Percentiles rank a stretch among this genome's conserved stretches.
phyloP scores from a whole-genome alignment of 305 asterid species.

The Fraxinus sp. region DNA sequence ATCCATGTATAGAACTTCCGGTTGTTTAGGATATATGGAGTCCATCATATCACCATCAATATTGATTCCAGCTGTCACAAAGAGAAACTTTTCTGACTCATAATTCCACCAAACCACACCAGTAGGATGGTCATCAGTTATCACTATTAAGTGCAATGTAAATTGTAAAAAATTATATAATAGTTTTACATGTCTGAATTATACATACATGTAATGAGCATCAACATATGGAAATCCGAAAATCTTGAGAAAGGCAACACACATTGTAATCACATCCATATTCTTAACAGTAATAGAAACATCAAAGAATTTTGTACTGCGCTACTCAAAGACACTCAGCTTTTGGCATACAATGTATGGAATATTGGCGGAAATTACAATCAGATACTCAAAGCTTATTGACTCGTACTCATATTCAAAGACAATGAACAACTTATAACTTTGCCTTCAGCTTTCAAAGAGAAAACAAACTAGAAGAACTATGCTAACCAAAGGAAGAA shows the following conservation, averaged over 20 bases:
- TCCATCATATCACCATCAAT: slow-evolving; percentile 49
- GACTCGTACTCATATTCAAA: not conserved
- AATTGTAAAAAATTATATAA: not conserved
- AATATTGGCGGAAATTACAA: not conserved
- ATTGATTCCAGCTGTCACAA: slow-evolving; percentile 44
- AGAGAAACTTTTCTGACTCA: slow-evolving; percentile 9
- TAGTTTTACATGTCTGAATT: not conserved
- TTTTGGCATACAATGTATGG: not conserved
- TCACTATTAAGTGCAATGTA: not conserved
- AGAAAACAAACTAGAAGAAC: not conserved
- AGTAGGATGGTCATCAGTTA: not conserved
- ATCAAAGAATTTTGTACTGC: not conserved
- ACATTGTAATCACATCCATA: not conserved
- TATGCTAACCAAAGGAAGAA: not conserved
- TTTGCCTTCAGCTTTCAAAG: not conserved
- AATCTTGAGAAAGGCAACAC: not conserved
- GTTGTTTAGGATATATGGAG: slow-evolving; percentile 37
- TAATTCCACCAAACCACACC: slow-evolving; percentile 13
- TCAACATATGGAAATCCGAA: slow-evolving; percentile 5
- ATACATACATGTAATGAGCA: slow-evolving; percentile 16
- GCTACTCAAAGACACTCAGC: not conserved
- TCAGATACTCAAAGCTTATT: not conserved
- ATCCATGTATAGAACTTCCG: slow-evolving; percentile 40
- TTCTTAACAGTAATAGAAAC: not conserved
- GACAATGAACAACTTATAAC: not conserved